Base-by-base conservation (phyloP, 805 yeast genomes). In the Saturnispora bothae region DNA sequence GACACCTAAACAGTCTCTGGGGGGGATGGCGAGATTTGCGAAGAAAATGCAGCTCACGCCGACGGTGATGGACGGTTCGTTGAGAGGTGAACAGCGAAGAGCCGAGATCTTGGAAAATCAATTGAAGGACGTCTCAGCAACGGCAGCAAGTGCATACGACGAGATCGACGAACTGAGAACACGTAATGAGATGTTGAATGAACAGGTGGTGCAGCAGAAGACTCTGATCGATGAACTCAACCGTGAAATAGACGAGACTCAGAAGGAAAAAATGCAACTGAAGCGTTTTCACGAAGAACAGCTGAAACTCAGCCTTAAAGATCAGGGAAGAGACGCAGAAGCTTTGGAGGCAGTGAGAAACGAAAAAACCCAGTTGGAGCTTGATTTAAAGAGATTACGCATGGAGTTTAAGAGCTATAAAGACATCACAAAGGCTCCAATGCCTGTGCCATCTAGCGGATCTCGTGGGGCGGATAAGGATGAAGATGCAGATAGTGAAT, bases 71-170 rank as follows among this genome's bases (percentile, higher is more conserved):
- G 52, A 43, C 19, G 50, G 42, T 3, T 49, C 54, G 2, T 13
- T 47, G 1, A 43, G 38, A 3, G 57, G 57, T 0, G 57, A 53
- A 28, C 34, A 41, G 12, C 52, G 45, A 25, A 31, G 57, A 34
- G 34, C 49, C 1, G 45, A 42, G 19, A 28, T 51, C 3, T 36
- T 53, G 13, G 51, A 48, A 34, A 30, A 22, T 4, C 57, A 53
- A 31, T 13, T 53, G 7, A 46, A 37, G 28, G 50, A 52, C 15
- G 46, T 53, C 4, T 53, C 56, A 36, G 31, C 33, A 25, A 50
- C 56, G 5, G 57, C 56, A 5, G 48, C 56, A 1, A 40, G 27
- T 15, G 57, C 56, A 2, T 53, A 49, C 35, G 59, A 54, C 40
- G 41, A 48, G 27, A 21, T 52, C 4, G 59, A 49, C 8, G 56